Base-by-base conservation (phyloP, 108 stramenopile species). In the Mediolabrus comicus region DNA sequence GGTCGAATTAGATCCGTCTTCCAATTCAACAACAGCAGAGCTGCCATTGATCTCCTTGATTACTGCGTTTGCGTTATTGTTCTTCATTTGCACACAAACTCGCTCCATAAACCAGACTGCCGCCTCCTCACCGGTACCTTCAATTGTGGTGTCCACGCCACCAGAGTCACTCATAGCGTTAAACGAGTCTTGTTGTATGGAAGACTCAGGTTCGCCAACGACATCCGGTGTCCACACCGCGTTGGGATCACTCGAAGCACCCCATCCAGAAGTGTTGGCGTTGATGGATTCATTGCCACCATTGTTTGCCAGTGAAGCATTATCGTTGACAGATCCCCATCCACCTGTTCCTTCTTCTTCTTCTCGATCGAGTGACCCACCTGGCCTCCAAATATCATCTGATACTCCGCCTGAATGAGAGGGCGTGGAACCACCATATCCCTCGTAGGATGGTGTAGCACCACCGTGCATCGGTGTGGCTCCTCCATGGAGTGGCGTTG, bases 41-140 rank as follows among this genome's bases (percentile, higher is more conserved):
- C 85, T 90, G 9, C 84, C 63, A 72, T 85, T 88, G 59, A 95
- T 86, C 43, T 92, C 91, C 59, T 95, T 95, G 77, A 95, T 92
- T 27, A 90, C 85, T 30, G 85, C 91, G 32, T 75, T 59, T 7
- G 71, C 63, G 46, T 81, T 82, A 54, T 78, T 74, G 49, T 66
- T 56, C 61, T 92, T 92, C 35, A 89, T 51, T 64, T 87, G 83
- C 31, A 96, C 86, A 75, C 87, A 94, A 25, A 96, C 95, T 32
- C 92, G 85, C 64, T 96, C 95, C 91, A 96, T 94, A 59, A 92
- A 96, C 95, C 95, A 96, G 53, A 89, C 89, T 13, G 88, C 83
- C 30, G 89, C 85, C 62, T 92, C 87, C 35, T 87, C 86, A 25
- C 72, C 81, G 62, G 74, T 84, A 11, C 75, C 86, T 39, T 77